Conservation (phyloP, 345 rosid genomes). For the Eucalyptus paniculata region DNA sequence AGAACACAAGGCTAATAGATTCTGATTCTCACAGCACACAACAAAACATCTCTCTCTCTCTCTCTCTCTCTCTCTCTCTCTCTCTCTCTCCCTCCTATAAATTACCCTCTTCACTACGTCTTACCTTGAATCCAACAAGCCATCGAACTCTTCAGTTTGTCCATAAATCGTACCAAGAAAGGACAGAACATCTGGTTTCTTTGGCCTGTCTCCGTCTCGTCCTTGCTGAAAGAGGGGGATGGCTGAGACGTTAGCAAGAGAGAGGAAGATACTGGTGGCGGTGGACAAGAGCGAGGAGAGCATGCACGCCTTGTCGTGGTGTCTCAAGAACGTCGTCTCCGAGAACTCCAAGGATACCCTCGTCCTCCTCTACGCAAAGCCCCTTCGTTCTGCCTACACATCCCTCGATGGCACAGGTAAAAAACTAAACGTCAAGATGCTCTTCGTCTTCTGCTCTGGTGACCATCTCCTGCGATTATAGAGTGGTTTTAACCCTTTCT, state of each 20-base stretch:
- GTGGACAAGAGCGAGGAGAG: slow-evolving; percentile 54
- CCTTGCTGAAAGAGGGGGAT: neutral
- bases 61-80: neutral
- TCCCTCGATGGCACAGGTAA: slow-evolving; percentile 37
- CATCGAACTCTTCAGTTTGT: neutral
- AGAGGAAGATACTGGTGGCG: slow-evolving; percentile 33
- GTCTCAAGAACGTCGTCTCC: slow-evolving; percentile 20
- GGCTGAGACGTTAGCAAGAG: neutral
- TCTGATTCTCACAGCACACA: neutral
- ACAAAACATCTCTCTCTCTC: neutral
- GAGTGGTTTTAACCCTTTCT: too few species aligned
- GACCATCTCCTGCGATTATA: neutral
- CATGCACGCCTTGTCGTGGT: slow-evolving; percentile 52
- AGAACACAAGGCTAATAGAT: neutral
- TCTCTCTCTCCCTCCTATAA: neutral
- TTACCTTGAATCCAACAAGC: neutral
- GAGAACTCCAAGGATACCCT: slow-evolving; percentile 18
- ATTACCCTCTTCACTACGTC: neutral
- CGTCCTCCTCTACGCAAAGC: slow-evolving; percentile 40
- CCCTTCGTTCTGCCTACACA: slow-evolving; percentile 16
- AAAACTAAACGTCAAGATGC: neutral
- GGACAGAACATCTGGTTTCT: neutral
- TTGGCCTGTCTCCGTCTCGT: neutral
- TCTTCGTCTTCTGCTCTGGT: neutral
- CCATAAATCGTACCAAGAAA: neutral